phyloP scores from a whole-genome alignment of 108 stramenopile species.

The Cyclostephanos tholiformis region DNA sequence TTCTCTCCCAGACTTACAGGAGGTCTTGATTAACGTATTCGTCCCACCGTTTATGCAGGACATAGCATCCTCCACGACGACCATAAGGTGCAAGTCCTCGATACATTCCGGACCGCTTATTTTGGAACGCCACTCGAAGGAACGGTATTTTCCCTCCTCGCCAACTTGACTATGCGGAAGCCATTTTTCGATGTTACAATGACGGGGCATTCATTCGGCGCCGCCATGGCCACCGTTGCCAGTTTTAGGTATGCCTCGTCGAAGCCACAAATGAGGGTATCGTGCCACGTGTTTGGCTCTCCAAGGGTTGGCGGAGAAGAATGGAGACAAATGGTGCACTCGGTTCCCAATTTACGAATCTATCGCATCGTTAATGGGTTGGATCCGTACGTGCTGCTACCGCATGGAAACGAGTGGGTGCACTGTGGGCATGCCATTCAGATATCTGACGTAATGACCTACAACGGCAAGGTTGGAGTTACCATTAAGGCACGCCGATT shows the following conservation, averaged over 20 bases:
- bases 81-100: constrained; percentile 36
- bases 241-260: constrained; percentile 62
- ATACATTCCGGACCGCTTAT: constrained; percentile 49
- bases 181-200: constrained; percentile 83
- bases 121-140: constrained; percentile 59
- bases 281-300: constrained; percentile 59
- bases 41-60: neutral
- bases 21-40: neutral
- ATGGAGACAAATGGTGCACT: constrained; percentile 66
- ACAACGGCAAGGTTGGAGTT: neutral
- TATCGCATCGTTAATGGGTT: constrained; percentile 63
- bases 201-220: constrained; percentile 77
- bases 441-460: constrained; percentile 24
- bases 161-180: constrained; percentile 64
- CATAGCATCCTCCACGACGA: constrained; percentile 40
- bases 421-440: constrained; percentile 51
- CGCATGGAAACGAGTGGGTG: constrained; percentile 39
- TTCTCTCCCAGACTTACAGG: neutral
- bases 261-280: constrained; percentile 62
- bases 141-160: constrained; percentile 58
- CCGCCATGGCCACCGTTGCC: constrained; percentile 66
- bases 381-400: constrained; percentile 57
- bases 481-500: constrained; percentile 59
- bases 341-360: constrained; percentile 69
- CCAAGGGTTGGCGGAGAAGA: constrained; percentile 69